These are phyloP conservation scores for Calocybe cyanea DNA, from an alignment of 768 basidiomycete genomes.

Conservation along the genomic window DNA sequence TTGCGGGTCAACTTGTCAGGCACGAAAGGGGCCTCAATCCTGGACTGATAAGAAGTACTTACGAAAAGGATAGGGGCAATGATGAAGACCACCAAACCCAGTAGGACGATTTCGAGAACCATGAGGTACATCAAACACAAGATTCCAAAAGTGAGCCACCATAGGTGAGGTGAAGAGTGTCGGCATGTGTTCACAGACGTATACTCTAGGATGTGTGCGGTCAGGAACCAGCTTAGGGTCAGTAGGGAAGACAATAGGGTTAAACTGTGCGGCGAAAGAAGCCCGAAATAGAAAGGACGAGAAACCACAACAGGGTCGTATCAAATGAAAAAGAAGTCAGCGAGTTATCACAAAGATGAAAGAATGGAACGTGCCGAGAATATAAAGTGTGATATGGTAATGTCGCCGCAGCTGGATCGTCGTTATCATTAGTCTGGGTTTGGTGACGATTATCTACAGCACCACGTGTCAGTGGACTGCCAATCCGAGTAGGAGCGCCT, in stretches of 20 bases:
- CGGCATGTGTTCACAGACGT: constrained; percentile 75
- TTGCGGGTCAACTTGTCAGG: neutral
- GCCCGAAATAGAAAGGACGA: neutral
- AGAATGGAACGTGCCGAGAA: constrained; percentile 29
- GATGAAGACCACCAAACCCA: constrained; percentile 75
- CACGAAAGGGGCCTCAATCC: neutral
- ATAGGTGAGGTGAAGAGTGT: constrained; percentile 69
- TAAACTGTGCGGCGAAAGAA: constrained; percentile 34
- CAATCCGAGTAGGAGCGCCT: too few species aligned
- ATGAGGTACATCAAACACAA: constrained; percentile 77
- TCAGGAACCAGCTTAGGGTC: constrained; percentile 80
- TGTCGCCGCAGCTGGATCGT: neutral
- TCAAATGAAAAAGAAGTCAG: too few species aligned
- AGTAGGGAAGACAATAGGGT: constrained; percentile 64
- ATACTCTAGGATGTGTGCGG: constrained; percentile 76
- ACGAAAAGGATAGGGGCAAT: constrained; percentile 78
- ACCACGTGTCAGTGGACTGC: too few species aligned
- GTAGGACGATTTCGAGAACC: constrained; percentile 62
- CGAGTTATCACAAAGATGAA: constrained; percentile 6
- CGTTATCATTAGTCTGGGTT: too few species aligned
- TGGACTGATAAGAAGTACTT: constrained; percentile 31
- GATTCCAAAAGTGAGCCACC: constrained; percentile 84
- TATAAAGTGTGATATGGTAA: constrained; percentile 24
- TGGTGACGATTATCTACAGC: too few species aligned
- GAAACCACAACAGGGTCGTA: too few species aligned